Evolutionary conservation across 306 rosid genomes (phyloP), one percentile per base, ranked within the genome.

Genomic region (Citrullus mucosospermus): DNA sequence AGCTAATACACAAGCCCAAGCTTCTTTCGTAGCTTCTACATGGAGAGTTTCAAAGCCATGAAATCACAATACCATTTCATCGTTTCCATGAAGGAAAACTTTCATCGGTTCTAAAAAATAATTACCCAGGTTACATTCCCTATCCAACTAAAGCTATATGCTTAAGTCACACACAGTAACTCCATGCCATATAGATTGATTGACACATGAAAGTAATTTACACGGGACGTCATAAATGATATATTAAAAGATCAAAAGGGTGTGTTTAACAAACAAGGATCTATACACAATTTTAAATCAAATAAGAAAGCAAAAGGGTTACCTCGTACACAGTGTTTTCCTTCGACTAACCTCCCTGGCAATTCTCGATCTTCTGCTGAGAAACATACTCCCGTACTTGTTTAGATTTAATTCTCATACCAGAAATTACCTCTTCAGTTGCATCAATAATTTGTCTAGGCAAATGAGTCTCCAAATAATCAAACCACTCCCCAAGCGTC

Each of bases 401-500:
- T 55, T 85, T 77, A 8, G 92, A 91, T 81, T 86, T 88, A 54
- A 73, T 75, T 28, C 65, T 80, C 92, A 93, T 90, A 3, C 86
- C 85, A 18, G 56, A 86, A 77, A 93, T 81, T 65, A 86, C 83
- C 82, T 83, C 93, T 84, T 93, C 97, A 2, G 88, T 88, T 18
- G 78, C 85, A 68, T 85, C 88, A 17, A 78, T 70, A 41, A 91
- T 89, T 87, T 86, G 92, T 75, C 88, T 88, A 2, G 92, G 88
- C 65, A 93, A 82, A 83, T 84, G 60, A 79, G 82, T 79, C 83
- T 91, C 96, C 88, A 90, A 74, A 76, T 81, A 91, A 84, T 86
- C 90, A 75, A 93, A 87, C 97, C 97, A 93, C 82, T 93, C 88
- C 55, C 85, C 96, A 8, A 91, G 85, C 18, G 84, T 88, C 84